Percentiles rank a stretch among this genome's conserved stretches.
Conservation (phyloP, 1,139 yeast genomes). For the Lodderomyces jiufengensis region DNA sequence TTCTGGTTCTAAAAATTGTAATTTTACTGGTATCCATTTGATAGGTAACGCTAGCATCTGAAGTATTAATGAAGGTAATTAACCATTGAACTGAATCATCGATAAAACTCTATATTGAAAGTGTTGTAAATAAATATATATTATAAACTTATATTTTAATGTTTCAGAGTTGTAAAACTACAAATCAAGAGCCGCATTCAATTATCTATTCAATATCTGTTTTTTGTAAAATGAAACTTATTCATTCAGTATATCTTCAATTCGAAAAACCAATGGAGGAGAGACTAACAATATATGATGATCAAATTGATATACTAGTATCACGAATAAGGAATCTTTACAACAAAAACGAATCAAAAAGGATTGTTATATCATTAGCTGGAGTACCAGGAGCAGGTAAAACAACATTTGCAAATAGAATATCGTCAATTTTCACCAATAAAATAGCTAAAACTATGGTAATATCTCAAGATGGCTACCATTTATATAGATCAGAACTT, state of each 20-base stretch:
- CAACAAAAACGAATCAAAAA: constrained; percentile 1
- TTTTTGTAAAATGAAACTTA: too few species aligned
- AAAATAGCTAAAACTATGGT: constrained; percentile 18
- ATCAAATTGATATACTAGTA: constrained; percentile 11
- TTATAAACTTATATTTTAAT: too few species aligned
- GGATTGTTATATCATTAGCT: constrained; percentile 56
- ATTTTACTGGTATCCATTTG: constrained; percentile 8
- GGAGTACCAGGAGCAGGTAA: constrained; percentile 89
- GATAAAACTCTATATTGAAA: too few species aligned
- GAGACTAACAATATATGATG: constrained; percentile 2
- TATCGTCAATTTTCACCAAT: constrained; percentile 18
- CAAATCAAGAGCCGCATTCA: not conserved
- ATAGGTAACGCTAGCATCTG: constrained; percentile 8
- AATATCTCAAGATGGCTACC: constrained; percentile 78
- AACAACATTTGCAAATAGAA: constrained; percentile 53
- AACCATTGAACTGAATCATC: too few species aligned
- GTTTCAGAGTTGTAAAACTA: not conserved
- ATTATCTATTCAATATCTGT: too few species aligned
- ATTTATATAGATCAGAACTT: constrained; percentile 57
- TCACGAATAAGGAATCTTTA: constrained; percentile 9
- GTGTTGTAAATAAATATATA: too few species aligned
- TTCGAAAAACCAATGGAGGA: too few species aligned
- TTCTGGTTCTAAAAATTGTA: constrained; percentile 3
- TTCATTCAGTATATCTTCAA: too few species aligned
- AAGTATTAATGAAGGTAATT: too few species aligned